phyloP scores from a whole-genome alignment of 371 early-diverging fungal genomes.

The Coemansia sp. region DNA sequence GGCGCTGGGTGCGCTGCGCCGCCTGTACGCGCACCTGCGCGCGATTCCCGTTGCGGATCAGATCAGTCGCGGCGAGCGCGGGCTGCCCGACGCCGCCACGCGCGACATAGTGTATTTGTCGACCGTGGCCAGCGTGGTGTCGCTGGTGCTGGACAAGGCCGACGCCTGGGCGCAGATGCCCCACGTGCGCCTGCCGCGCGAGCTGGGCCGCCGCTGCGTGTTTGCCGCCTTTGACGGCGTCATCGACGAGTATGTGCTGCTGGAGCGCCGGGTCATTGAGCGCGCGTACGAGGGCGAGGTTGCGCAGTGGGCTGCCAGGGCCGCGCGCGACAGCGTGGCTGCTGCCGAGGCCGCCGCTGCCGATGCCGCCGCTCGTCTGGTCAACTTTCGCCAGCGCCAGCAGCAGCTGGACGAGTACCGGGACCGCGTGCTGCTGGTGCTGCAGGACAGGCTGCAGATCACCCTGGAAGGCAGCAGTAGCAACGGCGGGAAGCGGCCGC shows the following conservation, averaged over 20 bases:
- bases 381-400: conserved; percentile 33
- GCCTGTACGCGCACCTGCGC: conserved; percentile 27
- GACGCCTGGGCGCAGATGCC: conserved; percentile 31
- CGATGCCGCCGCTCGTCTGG: conserved; percentile 7
- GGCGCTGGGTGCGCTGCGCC: conserved; percentile 19
- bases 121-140: conserved; percentile 37
- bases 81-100: conserved; percentile 36
- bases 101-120: conserved; percentile 32
- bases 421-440: conserved; percentile 27
- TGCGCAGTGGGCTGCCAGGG: conserved; percentile 22
- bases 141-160: conserved; percentile 22
- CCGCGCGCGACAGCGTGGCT: not conserved
- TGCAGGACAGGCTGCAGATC: conserved; percentile 22
- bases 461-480: conserved; percentile 2
- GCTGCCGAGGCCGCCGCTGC: not conserved
- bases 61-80: not conserved
- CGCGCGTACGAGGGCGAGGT: conserved; percentile 25
- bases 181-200: conserved; percentile 15
- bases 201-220: conserved; percentile 32
- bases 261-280: conserved; percentile 38
- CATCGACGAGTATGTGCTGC: conserved; percentile 32
- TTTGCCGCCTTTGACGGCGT: conserved; percentile 37
- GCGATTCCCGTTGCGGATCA: conserved; percentile 16
- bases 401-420: conserved; percentile 48
- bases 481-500: not conserved